Base-by-base conservation (phyloP, 495 filamentous ascomycete species). In the Stereocaulon alpinum region DNA sequence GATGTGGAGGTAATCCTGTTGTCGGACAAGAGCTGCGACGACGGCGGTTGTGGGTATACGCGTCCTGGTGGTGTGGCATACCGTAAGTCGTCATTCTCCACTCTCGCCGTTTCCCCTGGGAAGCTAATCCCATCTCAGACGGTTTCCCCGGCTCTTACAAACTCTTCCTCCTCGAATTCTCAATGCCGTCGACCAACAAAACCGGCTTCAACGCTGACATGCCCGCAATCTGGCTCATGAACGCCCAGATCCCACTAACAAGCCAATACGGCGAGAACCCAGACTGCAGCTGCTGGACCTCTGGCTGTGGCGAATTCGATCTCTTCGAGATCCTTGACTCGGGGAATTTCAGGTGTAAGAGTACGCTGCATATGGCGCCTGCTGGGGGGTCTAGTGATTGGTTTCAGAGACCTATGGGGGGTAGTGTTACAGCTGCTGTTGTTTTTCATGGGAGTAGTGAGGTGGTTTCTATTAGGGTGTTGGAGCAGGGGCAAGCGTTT, bases 301-400 rank as follows among this genome's bases (percentile, higher is more conserved):
- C 76, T 22, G 83, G 82, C 17, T 89, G 87, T 66, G 86, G 85
- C 60, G 86, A 89, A 72, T 77, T 86, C 49, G 86, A 89, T 67
- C 69, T 88, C 14, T 81, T 86, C 59, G 87, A 89, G 70, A 74
- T 86, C 34, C 78, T 89, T 10, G 72, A 73, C 57, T 66, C 65
- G 30, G 74, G 72, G 42, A 70, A 77, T 52, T 64, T 66, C 32
- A 70, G 68, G 22, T 69, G 74, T 55, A 86, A 82, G 68, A 77
- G 79, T 7, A 85, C 84, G 4, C 73, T 86, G 54, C 85, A 88
- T 68, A 76, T 61, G 70, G 65, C 59, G 11, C 60, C 41, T 44
- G 64, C 58, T 20, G 80, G 79, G 6, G 83, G 83, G 37, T 75
- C 77, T 59, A 79, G 77, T 6, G 80, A 88, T 72, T 88, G 77